These are phyloP conservation scores for Epichloe bromicola DNA, from an alignment of 2,329 filamentous ascomycete genomes.

Conservation along the genomic window DNA sequence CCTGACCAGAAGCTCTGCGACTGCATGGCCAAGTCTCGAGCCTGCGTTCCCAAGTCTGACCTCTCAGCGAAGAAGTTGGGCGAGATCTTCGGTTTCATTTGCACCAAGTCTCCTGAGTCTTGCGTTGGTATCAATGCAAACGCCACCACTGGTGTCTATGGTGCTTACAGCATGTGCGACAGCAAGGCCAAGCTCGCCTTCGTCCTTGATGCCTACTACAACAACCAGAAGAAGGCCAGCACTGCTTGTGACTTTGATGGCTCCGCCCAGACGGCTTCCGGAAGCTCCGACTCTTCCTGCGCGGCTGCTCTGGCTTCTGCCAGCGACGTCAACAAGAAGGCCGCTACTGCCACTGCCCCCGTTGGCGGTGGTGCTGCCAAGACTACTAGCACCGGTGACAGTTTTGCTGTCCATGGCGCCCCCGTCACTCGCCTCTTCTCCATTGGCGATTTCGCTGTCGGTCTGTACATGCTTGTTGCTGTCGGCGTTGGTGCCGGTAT, in stretches of 20 bases:
- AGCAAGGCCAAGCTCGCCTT: slow-evolving; percentile 57
- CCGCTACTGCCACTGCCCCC: slow-evolving; percentile 4
- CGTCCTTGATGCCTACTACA: slow-evolving; percentile 63
- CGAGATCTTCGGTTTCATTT: slow-evolving; percentile 62
- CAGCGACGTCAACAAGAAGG: slow-evolving; percentile 36
- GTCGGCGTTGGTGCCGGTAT: slow-evolving; percentile 39
- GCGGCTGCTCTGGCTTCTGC: slow-evolving; percentile 45
- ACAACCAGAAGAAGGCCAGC: slow-evolving; percentile 35
- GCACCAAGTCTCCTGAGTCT: slow-evolving; percentile 39
- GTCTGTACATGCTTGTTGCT: slow-evolving; percentile 39
- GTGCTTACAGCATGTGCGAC: slow-evolving; percentile 67
- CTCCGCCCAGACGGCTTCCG: slow-evolving; percentile 42
- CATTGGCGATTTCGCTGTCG: slow-evolving; percentile 34
- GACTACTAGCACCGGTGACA: slow-evolving; percentile 2
- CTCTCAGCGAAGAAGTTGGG: slow-evolving; percentile 47
- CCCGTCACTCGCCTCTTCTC: slow-evolving; percentile 28
- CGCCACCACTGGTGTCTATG: slow-evolving; percentile 54
- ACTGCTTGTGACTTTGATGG: slow-evolving; percentile 61
- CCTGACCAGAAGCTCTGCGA: slow-evolving; percentile 69
- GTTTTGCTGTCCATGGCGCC: slow-evolving; percentile 5
- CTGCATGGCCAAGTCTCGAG: slow-evolving; percentile 68
- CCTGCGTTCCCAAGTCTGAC: slow-evolving; percentile 51
- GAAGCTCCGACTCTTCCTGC: slow-evolving; percentile 41
- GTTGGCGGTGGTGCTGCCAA: slow-evolving; percentile 5
- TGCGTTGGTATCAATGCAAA: slow-evolving; percentile 60